These are phyloP conservation scores for Suillus placidus DNA, from an alignment of 768 basidiomycete species.

Conservation along the genomic window DNA sequence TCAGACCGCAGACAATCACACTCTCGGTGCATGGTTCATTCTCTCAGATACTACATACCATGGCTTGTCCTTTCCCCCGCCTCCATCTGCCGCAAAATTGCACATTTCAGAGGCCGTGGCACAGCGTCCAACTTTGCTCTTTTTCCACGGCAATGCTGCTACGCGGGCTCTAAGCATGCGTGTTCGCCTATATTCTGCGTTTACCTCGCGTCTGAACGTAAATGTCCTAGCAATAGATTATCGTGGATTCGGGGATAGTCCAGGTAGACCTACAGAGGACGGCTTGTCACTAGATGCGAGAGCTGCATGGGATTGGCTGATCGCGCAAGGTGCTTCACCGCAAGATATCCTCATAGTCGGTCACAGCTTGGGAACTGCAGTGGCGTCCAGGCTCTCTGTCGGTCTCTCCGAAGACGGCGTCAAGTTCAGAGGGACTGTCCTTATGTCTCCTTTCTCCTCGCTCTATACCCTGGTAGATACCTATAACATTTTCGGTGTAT, in stretches of 20 bases:
- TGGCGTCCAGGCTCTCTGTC: slow-evolving; percentile 54
- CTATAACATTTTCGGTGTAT: slow-evolving; percentile 62
- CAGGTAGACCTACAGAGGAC: slow-evolving; percentile 71
- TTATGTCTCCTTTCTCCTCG: slow-evolving; percentile 61
- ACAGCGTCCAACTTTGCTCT: slow-evolving; percentile 77
- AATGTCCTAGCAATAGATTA: slow-evolving; percentile 92
- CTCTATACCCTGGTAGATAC: slow-evolving; percentile 64
- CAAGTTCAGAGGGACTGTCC: slow-evolving; percentile 48
- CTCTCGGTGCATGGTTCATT: slow-evolving; percentile 85
- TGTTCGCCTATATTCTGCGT: slow-evolving; percentile 66
- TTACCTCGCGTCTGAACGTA: slow-evolving; percentile 62
- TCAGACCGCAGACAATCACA: slow-evolving; percentile 73
- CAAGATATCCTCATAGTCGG: slow-evolving; percentile 76
- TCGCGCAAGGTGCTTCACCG: slow-evolving; percentile 55
- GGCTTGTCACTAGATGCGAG: slow-evolving; percentile 76
- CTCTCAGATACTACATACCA: slow-evolving; percentile 69
- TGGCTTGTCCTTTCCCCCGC: slow-evolving; percentile 43
- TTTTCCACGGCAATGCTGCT: slow-evolving; percentile 88
- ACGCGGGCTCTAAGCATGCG: slow-evolving; percentile 73
- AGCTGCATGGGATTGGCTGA: slow-evolving; percentile 80
- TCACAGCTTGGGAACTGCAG: slow-evolving; percentile 88
- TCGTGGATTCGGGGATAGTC: slow-evolving; percentile 89
- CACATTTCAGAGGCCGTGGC: slow-evolving; percentile 58
- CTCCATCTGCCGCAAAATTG: slow-evolving; percentile 37
- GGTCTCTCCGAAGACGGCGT: slow-evolving; percentile 49